These are phyloP conservation scores for Dissophora globulifera DNA, from an alignment of 192 early-diverging fungal genomes.

Conservation along the genomic window DNA sequence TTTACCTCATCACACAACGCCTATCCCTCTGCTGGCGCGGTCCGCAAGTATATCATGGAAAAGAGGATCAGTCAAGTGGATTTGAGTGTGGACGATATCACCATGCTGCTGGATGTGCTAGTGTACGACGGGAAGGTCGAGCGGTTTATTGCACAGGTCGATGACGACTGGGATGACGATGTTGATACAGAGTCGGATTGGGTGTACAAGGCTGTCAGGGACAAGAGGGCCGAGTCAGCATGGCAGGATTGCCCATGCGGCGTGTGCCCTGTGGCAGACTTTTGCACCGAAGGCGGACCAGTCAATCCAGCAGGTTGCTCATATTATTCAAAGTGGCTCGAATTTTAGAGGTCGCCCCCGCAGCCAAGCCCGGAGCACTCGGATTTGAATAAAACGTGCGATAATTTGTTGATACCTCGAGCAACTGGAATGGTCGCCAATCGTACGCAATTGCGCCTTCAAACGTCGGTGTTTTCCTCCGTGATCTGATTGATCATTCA, in stretches of 20 bases:
- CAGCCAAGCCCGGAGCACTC: too few relatives aligned
- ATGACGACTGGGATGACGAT: conserved; percentile 64
- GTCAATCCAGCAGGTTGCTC: conserved; percentile 82
- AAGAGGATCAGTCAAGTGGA: conserved; percentile 76
- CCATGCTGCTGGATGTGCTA: conserved; percentile 83
- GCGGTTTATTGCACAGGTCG: conserved; percentile 62
- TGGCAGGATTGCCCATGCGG: conserved; percentile 90
- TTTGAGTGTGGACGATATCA: conserved; percentile 79
- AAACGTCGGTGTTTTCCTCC: too few relatives aligned
- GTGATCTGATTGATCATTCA: too few relatives aligned
- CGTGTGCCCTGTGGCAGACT: conserved; percentile 82
- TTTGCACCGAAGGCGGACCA: conserved; percentile 78
- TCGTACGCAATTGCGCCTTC: too few relatives aligned
- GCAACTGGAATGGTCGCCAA: too few relatives aligned
- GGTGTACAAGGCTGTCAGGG: conserved; percentile 59
- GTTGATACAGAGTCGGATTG: conserved; percentile 65
- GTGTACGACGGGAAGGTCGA: conserved; percentile 89
- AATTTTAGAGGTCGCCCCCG: conserved; percentile 56
- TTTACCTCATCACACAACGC: conserved; percentile 71
- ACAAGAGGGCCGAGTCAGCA: conserved; percentile 60
- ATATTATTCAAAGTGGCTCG: conserved; percentile 86
- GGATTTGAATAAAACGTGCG: too few relatives aligned
- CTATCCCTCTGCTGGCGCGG: conserved; percentile 76
- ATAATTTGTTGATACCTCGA: too few relatives aligned
- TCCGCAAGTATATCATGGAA: conserved; percentile 78